Evolutionary conservation across 169 alveolate genomes (phyloP).

Genomic region (Plasmodium vivax): DNA sequence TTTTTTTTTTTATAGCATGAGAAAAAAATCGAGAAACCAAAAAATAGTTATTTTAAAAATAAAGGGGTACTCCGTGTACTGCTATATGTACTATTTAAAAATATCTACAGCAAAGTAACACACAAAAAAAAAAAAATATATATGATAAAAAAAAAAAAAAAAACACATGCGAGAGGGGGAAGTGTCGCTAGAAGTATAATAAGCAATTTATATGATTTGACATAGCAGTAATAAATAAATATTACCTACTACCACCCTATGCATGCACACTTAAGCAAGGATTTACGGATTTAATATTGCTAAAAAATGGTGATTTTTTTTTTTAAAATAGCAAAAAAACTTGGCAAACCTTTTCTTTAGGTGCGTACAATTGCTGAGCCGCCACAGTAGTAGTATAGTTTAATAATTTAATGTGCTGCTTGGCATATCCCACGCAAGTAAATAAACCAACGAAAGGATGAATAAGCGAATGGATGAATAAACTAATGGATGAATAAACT

Average conservation of each 20-base stretch:
- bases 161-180: background rate
- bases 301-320: background rate
- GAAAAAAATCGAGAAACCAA: background rate
- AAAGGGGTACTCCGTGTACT: background rate
- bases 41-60: no score
- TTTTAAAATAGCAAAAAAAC: background rate
- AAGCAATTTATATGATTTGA: background rate
- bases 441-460: no score
- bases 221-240: background rate
- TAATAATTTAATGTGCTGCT: background rate
- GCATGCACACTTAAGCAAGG: slow-evolving; percentile 28
- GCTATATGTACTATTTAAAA: no score
- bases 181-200: slow-evolving; percentile 14
- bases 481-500: no score
- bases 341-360: background rate
- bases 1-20: background rate
- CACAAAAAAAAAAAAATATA: background rate
- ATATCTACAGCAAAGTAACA: background rate
- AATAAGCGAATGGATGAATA: no score
- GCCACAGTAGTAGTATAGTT: background rate
- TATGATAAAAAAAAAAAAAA: slow-evolving; percentile 8
- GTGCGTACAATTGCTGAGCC: background rate
- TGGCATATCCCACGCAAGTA: background rate
- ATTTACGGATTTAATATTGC: background rate
- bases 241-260: background rate